Evolutionary conservation across 345 rosid species (phyloP).

Genomic region (Populus euphratica): DNA sequence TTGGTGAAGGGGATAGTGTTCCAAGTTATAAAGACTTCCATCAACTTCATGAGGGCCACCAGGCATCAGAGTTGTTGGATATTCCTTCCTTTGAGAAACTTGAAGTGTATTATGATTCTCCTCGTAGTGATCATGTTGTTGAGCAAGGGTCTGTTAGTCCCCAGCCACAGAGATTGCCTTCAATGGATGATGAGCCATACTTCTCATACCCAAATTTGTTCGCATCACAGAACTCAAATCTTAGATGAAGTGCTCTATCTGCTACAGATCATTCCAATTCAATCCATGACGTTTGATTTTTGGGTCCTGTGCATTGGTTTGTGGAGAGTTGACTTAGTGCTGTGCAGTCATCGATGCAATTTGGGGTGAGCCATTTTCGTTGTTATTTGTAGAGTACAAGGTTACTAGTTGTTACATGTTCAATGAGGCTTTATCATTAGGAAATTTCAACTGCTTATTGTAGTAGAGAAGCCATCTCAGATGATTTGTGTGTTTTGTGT

Average conservation of each 20-base stretch:
- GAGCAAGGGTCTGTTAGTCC: slow-evolving; percentile 29
- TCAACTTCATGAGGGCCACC: slow-evolving; percentile 14
- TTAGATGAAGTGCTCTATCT: slow-evolving; percentile 33
- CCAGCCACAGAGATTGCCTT: slow-evolving; percentile 62
- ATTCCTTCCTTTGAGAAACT: slow-evolving; percentile 37
- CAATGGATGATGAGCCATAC: slow-evolving; percentile 77
- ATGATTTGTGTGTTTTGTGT: background rate
- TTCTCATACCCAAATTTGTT: slow-evolving; percentile 83
- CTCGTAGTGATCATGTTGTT: slow-evolving; percentile 13
- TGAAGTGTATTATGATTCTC: slow-evolving; percentile 30
- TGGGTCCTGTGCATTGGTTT: background rate
- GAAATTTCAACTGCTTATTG: background rate
- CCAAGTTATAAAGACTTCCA: background rate
- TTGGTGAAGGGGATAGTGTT: slow-evolving; percentile 8
- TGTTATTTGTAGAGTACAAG: slow-evolving; percentile 13
- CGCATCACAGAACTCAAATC: slow-evolving; percentile 30
- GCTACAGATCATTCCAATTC: slow-evolving; percentile 29
- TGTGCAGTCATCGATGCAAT: background rate
- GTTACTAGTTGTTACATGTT: background rate
- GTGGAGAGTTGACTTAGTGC: slow-evolving; percentile 7
- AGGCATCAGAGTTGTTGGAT: slow-evolving; percentile 22
- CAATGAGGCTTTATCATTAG: background rate
- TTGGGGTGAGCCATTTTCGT: background rate
- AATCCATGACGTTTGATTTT: slow-evolving; percentile 24
- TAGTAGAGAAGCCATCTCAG: background rate